These are phyloP conservation scores for Leccinum longicurvipes DNA, from an alignment of 768 basidiomycete species.

Conservation along the genomic window DNA sequence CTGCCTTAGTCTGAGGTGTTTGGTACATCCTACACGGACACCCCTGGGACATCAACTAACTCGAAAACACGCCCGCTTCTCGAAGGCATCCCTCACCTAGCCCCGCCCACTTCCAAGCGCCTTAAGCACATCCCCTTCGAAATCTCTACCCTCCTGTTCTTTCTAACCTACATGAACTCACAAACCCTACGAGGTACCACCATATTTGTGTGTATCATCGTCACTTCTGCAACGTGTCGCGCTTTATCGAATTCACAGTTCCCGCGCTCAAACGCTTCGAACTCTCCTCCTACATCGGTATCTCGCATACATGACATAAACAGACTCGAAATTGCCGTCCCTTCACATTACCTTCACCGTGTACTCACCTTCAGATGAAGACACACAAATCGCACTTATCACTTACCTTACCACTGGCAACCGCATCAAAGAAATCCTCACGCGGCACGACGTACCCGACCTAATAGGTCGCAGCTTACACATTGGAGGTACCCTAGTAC, in stretches of 20 bases:
- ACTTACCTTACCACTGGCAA: neutral
- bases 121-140: neutral
- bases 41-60: neutral
- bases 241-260: neutral
- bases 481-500: too few species aligned
- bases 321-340: too few species aligned
- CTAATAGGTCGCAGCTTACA: too few species aligned
- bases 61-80: constrained; percentile 18
- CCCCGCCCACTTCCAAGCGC: neutral
- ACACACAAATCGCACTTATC: neutral
- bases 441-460: neutral
- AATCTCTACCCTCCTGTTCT: neutral
- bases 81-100: neutral
- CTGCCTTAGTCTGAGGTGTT: constrained; percentile 37
- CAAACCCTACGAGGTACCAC: neutral
- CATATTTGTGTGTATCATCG: neutral
- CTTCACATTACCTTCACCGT: neutral
- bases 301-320: too few species aligned
- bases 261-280: neutral
- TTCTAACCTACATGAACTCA: constrained; percentile 22
- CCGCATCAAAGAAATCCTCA: neutral
- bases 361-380: neutral
- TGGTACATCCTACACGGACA: constrained; percentile 40
- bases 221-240: neutral
- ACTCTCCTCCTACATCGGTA: too few species aligned